Evolutionary conservation across 78 protist species (phyloP), one percentile per base, ranked within the genome.

Genomic region (Acrasis kona): DNA sequence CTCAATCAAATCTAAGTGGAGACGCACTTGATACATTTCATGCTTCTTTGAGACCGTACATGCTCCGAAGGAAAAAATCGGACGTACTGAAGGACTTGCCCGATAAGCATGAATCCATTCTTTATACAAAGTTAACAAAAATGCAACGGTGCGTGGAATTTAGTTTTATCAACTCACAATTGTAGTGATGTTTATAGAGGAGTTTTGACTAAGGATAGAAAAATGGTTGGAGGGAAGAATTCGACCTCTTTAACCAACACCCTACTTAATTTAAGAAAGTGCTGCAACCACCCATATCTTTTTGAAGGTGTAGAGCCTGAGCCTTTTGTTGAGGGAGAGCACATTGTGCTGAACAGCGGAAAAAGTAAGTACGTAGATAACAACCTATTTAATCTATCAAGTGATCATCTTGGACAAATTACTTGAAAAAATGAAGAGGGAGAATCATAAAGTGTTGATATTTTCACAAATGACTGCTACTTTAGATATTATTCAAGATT

Each of bases 381-480:
- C 19, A 50, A 50, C 19, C 19, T 50, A 50, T 50, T n/a, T n/a
- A n/a, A n/a, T n/a, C n/a, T n/a, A n/a, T n/a, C n/a, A 91, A 65
- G 69, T 96, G 66, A 86, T 85, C 1, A 68, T 94, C 9, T 76
- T 98, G 4, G 96, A 95, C 78, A 85, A 88, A 79, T 90, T 97
- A 9, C 84, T 97, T 19, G 82, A 89, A 10, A 58, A 85, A 28
- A 86, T 96, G 10, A 70, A 80, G 39, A 72, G 6, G 5, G 86
- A 1, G 10, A 82, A 87, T n/a, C 93, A 89, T 78, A 72, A 83
- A 2, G 97, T 94, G 2, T 79, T 97, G 19, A 72, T 97, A 34
- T 97, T 96, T 72, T 88, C 96, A 34, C 98, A 94, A 70, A 89
- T 96, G 93, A 79, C 91, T 41, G 42, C 50, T 10, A 82, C 91